phyloP scores from a whole-genome alignment of 345 rosid species.

The Linum usitatissimum region DNA sequence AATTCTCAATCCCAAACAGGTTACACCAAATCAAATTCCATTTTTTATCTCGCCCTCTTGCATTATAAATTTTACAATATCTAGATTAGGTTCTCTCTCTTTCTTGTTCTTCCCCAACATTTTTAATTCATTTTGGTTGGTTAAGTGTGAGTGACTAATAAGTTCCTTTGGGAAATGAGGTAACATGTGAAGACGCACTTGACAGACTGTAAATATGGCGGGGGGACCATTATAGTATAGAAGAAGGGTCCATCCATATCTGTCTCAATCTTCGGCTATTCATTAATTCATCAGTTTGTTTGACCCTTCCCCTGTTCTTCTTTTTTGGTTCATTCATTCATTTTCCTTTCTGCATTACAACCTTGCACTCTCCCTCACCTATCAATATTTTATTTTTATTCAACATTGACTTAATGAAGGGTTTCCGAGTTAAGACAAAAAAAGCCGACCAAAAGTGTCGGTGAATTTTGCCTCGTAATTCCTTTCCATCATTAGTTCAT shows the following conservation, averaged over 20 bases:
- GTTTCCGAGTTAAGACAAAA: slow-evolving; percentile 25
- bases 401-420: background rate
- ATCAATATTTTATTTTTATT: background rate
- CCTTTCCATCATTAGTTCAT: background rate
- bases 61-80: background rate
- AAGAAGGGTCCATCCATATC: slow-evolving; percentile 24
- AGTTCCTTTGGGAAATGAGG: slow-evolving; percentile 5
- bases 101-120: slow-evolving; percentile 2
- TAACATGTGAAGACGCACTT: slow-evolving; percentile 21
- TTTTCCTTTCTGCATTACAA: background rate
- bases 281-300: background rate
- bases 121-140: background rate
- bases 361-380: background rate
- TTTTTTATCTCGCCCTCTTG: background rate
- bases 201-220: slow-evolving; percentile 34
- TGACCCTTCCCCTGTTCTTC: background rate
- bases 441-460: slow-evolving; percentile 22
- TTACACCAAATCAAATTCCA: background rate
- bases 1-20: background rate
- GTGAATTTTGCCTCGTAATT: slow-evolving; percentile 21
- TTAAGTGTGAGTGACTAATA: background rate
- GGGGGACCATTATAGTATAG: slow-evolving; percentile 28
- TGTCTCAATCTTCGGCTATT: background rate
- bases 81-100: background rate
- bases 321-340: background rate